A percentile compares a stretch with the other conserved stretches of the same genome.
phyloP scores from a whole-genome alignment of 768 basidiomycete species.

The Mrakia hoshinonis region DNA sequence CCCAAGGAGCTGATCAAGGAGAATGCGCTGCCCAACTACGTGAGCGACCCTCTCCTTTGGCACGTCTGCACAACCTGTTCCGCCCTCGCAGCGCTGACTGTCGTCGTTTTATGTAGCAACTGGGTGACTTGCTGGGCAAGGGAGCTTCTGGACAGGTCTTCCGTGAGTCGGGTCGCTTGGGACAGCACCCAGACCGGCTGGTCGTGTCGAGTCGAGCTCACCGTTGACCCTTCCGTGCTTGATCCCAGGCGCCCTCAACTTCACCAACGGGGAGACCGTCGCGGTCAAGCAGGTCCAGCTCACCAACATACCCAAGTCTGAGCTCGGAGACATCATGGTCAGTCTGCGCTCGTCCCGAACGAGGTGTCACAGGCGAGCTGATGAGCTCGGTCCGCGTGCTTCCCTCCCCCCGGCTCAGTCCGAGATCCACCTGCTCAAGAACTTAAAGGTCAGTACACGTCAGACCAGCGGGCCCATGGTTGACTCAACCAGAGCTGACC shows the following conservation, averaged over 20 bases:
- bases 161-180: conserved; percentile 49
- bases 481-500: neutral
- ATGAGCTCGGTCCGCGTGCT: neutral
- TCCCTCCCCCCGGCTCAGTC: conserved; percentile 50
- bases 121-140: conserved; percentile 90
- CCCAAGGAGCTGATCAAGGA: conserved; percentile 14
- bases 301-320: conserved; percentile 82
- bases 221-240: neutral
- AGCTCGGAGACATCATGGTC: conserved; percentile 96
- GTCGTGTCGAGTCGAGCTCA: conserved; percentile 44
- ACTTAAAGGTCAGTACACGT: conserved; percentile 60
- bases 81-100: neutral
- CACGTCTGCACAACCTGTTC: neutral
- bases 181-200: conserved; percentile 41
- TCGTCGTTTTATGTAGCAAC: conserved; percentile 54
- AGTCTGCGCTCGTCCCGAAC: neutral
- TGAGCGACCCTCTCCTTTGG: neutral
- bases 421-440: conserved; percentile 95
- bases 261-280: conserved; percentile 95
- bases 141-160: conserved; percentile 97
- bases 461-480: neutral
- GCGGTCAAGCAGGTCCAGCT: conserved; percentile 97
- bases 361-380: neutral
- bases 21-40: conserved; percentile 14
- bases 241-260: conserved; percentile 51